Base-by-base conservation (phyloP, 768 basidiomycete species). In the Leucocoprinus leucothites region DNA sequence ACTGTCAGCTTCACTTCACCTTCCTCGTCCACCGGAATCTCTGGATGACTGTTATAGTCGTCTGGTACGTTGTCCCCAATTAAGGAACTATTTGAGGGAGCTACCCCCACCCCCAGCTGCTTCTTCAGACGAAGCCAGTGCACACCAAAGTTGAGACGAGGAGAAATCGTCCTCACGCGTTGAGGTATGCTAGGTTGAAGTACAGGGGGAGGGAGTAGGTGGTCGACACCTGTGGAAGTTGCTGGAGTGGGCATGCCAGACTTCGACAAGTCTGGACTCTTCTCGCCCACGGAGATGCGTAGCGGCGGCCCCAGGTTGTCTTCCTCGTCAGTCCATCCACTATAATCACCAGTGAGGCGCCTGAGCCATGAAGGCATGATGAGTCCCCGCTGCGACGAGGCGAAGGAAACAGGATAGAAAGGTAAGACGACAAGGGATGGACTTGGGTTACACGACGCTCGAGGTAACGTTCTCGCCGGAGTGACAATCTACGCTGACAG, bases 1-100 rank as follows among this genome's bases (percentile, higher is more conserved):
- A 91, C 82, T 19, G 90, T 81, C 71, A 88, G 81, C 66, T 91
- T 81, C 7, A 90, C 82, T 50, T 74, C 70, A 34, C 67, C 73
- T 13, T 63, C 65, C 25, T 74, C 74, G 16, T 67, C 63, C 31
- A 64, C 57, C 6, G 43, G 59, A 21, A 43, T 50, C 3, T 68
- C 67, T 24, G 58, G 45, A 13, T 61, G 66, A n/a, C 59, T 70
- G 11, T 60, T 46, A 31, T 67, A 73, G 36, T 64, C 74, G 61
- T 78, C 80, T 2, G 65, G 64, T 21, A 71, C 70, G 57, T 77
- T 81, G 46, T 81, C 82, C 24, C 76, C 81, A 16, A 78, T 57
- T 8, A 76, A 62, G 3, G 82, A 84, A 35, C 80, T 81, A 40
- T 73, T 79, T 3, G 82, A 84, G 9, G 81, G 84, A 14, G 76